Conservation (phyloP, 2,329 filamentous ascomycete genomes). For the Aspergillus eucalypticola region DNA sequence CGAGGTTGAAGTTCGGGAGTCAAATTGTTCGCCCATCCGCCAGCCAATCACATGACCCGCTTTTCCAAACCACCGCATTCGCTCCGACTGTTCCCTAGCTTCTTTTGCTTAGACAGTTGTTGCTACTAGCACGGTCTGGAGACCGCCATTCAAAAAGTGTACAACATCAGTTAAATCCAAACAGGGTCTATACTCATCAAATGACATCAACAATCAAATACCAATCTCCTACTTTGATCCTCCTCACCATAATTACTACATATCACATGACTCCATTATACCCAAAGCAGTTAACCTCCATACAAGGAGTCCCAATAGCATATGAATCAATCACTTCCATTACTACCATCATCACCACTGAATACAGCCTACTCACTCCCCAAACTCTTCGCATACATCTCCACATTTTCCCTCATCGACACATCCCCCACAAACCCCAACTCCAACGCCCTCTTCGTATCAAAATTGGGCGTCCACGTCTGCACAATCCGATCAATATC, state of each 20-base stretch:
- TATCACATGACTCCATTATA: too few relatives aligned
- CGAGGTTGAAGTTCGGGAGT: slow-evolving; percentile 47
- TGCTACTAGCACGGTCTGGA: too few relatives aligned
- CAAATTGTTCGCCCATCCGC: slow-evolving; percentile 46
- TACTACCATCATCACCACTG: background rate
- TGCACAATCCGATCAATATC: slow-evolving; percentile 59
- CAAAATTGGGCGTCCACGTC: slow-evolving; percentile 61
- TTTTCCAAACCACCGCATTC: slow-evolving; percentile 40
- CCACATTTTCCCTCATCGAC: slow-evolving; percentile 43
- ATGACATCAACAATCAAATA: background rate
- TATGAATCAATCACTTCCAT: background rate
- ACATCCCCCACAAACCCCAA: slow-evolving; percentile 50
- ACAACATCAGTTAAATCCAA: too few relatives aligned
- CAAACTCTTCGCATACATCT: slow-evolving; percentile 39
- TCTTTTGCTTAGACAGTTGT: background rate
- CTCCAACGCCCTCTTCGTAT: slow-evolving; percentile 54
- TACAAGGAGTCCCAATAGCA: too few relatives aligned
- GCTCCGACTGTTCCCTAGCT: slow-evolving; percentile 37
- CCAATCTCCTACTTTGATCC: too few relatives aligned
- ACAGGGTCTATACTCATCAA: background rate
- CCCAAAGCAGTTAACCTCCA: too few relatives aligned
- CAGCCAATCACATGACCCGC: slow-evolving; percentile 48
- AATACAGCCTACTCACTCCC: slow-evolving; percentile 19
- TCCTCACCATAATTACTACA: too few relatives aligned
- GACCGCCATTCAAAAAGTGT: too few relatives aligned